Percentiles rank a stretch among this genome's conserved stretches.
Evolutionary conservation across 2,329 filamentous ascomycete species (phyloP).

Genomic region (Colletotrichum sidae): DNA sequence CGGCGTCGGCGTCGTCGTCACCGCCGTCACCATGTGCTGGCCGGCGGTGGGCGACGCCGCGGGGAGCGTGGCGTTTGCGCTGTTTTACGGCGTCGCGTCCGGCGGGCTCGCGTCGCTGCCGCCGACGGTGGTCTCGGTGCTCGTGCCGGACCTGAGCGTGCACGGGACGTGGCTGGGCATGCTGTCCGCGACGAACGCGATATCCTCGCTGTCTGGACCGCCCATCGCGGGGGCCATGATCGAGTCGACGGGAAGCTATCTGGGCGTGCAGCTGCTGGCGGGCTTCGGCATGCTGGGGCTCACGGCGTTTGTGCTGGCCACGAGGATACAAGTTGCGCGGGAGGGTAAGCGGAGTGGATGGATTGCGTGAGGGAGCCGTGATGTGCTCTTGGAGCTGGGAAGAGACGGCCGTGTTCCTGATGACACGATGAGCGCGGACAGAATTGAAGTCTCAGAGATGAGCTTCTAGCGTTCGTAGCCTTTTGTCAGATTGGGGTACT

Average conservation of each 20-base stretch:
- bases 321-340: background rate
- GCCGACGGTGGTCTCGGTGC: slow-evolving; percentile 53
- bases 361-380: background rate
- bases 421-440: no score
- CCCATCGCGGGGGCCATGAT: slow-evolving; percentile 55
- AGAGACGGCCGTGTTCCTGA: no score
- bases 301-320: slow-evolving; percentile 1
- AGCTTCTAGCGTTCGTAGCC: no score
- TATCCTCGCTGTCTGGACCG: slow-evolving; percentile 50
- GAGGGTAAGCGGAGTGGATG: background rate
- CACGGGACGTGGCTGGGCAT: slow-evolving; percentile 60
- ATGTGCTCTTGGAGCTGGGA: no score
- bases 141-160: slow-evolving; percentile 53
- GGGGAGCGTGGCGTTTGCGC: slow-evolving; percentile 54
- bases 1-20: slow-evolving; percentile 46
- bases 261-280: slow-evolving; percentile 46
- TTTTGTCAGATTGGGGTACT: no score
- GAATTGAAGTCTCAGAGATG: no score
- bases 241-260: slow-evolving; percentile 38
- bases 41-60: slow-evolving; percentile 49
- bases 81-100: slow-evolving; percentile 60
- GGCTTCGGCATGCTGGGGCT: slow-evolving; percentile 41
- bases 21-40: slow-evolving; percentile 53
- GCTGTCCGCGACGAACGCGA: slow-evolving; percentile 49
- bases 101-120: slow-evolving; percentile 54